These are phyloP conservation scores for Chaetoceros tenuissimus DNA, from an alignment of 108 stramenopile species.

Conservation along the genomic window DNA sequence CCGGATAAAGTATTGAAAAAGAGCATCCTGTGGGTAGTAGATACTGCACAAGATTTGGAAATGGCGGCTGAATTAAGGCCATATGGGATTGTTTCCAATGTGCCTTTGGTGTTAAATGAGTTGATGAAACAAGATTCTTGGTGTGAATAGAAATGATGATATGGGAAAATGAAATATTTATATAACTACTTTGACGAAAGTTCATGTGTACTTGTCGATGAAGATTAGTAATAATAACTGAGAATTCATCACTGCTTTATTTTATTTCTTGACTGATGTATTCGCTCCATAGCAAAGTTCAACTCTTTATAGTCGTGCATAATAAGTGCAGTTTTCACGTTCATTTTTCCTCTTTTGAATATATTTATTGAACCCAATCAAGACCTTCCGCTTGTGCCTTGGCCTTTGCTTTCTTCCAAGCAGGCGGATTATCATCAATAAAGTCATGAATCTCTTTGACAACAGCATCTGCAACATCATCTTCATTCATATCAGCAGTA, in stretches of 20 bases:
- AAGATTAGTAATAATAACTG: too few species aligned
- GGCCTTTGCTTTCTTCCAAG: constrained; percentile 66
- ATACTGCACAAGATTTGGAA: constrained; percentile 7
- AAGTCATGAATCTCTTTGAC: constrained; percentile 69
- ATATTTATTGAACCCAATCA: constrained; percentile 69
- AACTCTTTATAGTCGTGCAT: too few species aligned
- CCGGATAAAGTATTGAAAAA: constrained; percentile 2
- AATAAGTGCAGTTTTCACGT: too few species aligned
- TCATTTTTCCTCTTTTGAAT: too few species aligned
- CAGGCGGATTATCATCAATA: constrained; percentile 90
- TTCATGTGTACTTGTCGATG: too few species aligned
- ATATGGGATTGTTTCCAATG: constrained; percentile 12
- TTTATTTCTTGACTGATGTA: too few species aligned
- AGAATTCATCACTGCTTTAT: too few species aligned
- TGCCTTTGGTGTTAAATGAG: not conserved
- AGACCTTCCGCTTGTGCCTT: constrained; percentile 74
- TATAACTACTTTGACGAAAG: too few species aligned
- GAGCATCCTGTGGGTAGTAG: constrained; percentile 14
- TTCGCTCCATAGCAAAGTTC: too few species aligned
- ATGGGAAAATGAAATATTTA: not conserved
- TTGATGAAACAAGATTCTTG: constrained; percentile 3
- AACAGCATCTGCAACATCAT: constrained; percentile 37
- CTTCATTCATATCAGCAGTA: constrained; percentile 37
- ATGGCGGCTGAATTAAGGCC: constrained; percentile 9
- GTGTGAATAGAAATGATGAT: not conserved